A percentile compares a stretch with the other conserved stretches of the same genome.
These are phyloP conservation scores for Metschnikowia anglica DNA, from an alignment of 805 yeast species.

Conservation along the genomic window DNA sequence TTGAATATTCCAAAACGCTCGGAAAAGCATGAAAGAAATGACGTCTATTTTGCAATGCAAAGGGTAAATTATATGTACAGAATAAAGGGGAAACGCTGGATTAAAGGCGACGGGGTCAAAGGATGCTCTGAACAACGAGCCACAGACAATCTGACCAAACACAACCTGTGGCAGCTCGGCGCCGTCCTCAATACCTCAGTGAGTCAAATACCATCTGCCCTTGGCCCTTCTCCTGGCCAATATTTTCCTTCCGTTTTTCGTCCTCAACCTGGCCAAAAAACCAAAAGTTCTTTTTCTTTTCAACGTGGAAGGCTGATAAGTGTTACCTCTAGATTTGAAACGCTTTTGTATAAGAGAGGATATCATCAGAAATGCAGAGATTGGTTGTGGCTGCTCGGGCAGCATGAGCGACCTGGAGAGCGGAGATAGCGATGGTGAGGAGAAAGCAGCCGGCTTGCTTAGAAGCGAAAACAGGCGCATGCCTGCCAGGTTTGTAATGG, in stretches of 20 bases:
- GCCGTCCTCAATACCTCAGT: slow-evolving; percentile 39
- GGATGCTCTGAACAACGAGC: no score
- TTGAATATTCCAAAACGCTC: slow-evolving; percentile 49
- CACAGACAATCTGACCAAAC: no score
- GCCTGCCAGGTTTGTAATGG: neutral
- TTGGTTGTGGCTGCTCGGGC: slow-evolving; percentile 12
- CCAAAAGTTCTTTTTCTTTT: slow-evolving; percentile 90
- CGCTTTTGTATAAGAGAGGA: slow-evolving; percentile 51
- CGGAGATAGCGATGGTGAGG: slow-evolving; percentile 5
- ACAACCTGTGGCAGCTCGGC: no score
- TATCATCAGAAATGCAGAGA: slow-evolving; percentile 25
- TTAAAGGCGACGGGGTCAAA: no score
- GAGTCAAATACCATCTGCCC: slow-evolving; percentile 91
- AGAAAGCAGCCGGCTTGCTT: slow-evolving; percentile 8
- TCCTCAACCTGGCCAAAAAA: slow-evolving; percentile 77
- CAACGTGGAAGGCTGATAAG: slow-evolving; percentile 89
- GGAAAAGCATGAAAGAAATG: slow-evolving; percentile 36
- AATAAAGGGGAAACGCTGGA: no score
- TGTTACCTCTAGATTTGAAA: slow-evolving; percentile 90
- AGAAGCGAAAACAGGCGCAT: slow-evolving; percentile 18
- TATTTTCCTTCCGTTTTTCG: slow-evolving; percentile 74
- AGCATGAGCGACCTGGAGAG: slow-evolving; percentile 5
- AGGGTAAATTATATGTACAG: slow-evolving; percentile 10
- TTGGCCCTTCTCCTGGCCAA: slow-evolving; percentile 76
- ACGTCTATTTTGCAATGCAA: slow-evolving; percentile 9